Base-by-base conservation (phyloP, 2,329 filamentous ascomycete genomes). In the Pseudogymnoascus sp. region DNA sequence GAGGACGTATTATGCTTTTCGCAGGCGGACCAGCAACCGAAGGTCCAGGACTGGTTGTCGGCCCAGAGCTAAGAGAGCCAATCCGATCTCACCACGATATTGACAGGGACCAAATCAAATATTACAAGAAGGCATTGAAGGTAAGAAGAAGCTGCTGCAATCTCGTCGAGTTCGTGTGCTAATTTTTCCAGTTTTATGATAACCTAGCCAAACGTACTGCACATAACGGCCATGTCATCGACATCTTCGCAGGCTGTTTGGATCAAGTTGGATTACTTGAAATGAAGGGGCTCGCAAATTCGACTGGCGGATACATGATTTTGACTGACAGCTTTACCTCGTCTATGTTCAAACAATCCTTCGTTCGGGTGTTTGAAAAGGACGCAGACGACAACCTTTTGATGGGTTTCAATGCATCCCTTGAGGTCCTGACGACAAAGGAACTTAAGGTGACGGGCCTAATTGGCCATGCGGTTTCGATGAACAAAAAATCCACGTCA, bases 291-390 rank as follows among this genome's bases (percentile, higher is more conserved):
- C 83, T 99, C 11, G 88, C 92, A 66, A 99, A 97, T 75, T 96
- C 88, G 33, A 99, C 94, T 16, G 94, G 94, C 66, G 94, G 94
- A 37, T 92, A 99, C 73, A 99, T 99, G 88, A 95, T 99, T 65
- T 78, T 99, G 66, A 97, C 94, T 1, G 94, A 99, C 74, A 97
- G 92, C 74, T 99, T 99, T 74, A 97, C 93, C 3, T 95, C 94
- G 0, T 97, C 93, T 62, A 97, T 99, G 87, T 99, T 97, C 81
- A 97, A 94, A 78, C 94, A 99, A 74, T 97, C 94, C 0, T 99
- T 99, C 71, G 88, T 96, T 59, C 88, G 95, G 63, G 87, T 99
- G 16, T 99, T 99, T 71, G 94, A 99, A 73, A 97, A 97, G 76
- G 94, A 99, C 71, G 90, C 83, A 1, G 88, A 96, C 63, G 94